Base-by-base conservation (phyloP, 139 green algal species). In the Mesostigma viride region DNA sequence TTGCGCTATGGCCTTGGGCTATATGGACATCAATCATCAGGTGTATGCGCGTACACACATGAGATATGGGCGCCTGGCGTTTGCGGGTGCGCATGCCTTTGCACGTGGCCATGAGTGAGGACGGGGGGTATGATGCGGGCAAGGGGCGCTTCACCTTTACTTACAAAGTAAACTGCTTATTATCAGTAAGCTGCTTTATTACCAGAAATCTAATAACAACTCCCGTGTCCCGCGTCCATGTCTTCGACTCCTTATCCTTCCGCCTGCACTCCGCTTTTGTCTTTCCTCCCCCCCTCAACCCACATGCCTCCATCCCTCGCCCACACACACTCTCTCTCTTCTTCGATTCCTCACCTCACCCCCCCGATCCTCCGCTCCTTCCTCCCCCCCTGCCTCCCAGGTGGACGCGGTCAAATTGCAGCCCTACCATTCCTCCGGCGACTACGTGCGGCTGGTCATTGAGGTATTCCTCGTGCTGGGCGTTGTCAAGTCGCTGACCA, bases 401-500 rank as follows among this genome's bases (percentile, higher is more conserved):
- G 24, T 1, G 24, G 44, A 1, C 17, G n/a, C 44, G 22, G 14
- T 67, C 44, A 17, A 11, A 67, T 22, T 56, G n/a, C n/a, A n/a
- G n/a, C 48, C 30, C 48, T 58, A 63, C 57, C 57, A 30, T 5
- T 5, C 27, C 57, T 14, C 26, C 24, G 2, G 30, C 5, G 69
- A 81, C 8, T 76, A 82, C 20, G 81, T 88, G 36, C 69, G 64
- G 20, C 70, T 90, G 58, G 83, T n/a, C n/a, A n/a, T n/a, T n/a
- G n/a, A 90, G 73, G 75, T 89, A 31, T 26, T 88, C 22, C 77
- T 88, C 31, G 78, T 79, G 31, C 68, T 84, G n/a, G 79, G 68
- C 69, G 74, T 89, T 47, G 66, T 61, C 40, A 30, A 68, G 20
- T 70, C 70, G 57, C 51, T 81, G 3, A 5, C 31, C 24, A 27